Conservation (phyloP, 2,329 filamentous ascomycete species). For the Emmonsia crescens region DNA sequence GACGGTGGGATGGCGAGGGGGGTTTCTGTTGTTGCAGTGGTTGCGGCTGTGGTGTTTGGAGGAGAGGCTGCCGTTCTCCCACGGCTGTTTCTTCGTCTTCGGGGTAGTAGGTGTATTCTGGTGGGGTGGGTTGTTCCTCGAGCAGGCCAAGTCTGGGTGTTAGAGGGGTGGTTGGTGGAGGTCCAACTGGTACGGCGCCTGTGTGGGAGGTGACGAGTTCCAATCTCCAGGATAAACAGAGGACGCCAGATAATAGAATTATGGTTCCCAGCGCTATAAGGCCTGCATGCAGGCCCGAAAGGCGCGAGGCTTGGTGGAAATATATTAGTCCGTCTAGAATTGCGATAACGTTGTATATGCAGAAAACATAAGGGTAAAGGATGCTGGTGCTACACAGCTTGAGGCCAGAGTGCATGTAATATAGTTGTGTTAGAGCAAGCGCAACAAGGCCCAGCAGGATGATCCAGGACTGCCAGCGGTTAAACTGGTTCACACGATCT, state of each 20-base stretch:
- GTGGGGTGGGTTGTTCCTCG: slow-evolving; percentile 39
- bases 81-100: slow-evolving; percentile 32
- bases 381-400: slow-evolving; percentile 93
- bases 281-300: slow-evolving; percentile 60
- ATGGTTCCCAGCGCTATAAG: slow-evolving; percentile 73
- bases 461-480: slow-evolving; percentile 88
- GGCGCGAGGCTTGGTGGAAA: slow-evolving; percentile 75
- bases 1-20: slow-evolving; percentile 20
- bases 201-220: slow-evolving; percentile 47
- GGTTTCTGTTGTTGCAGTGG: slow-evolving; percentile 1
- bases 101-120: slow-evolving; percentile 14
- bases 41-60: slow-evolving; percentile 18
- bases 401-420: slow-evolving; percentile 86
- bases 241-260: slow-evolving; percentile 75
- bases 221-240: slow-evolving; percentile 87
- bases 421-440: slow-evolving; percentile 80
- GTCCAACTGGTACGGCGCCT: slow-evolving; percentile 38
- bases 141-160: slow-evolving; percentile 74
- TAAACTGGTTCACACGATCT: slow-evolving; percentile 84
- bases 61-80: slow-evolving; percentile 31
- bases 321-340: slow-evolving; percentile 96
- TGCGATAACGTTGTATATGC: slow-evolving; percentile 97
- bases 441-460: slow-evolving; percentile 71
- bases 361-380: slow-evolving; percentile 94
- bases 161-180: slow-evolving; percentile 55